Conservation (phyloP, 2,329 filamentous ascomycete species). For the Talaromyces sp. region DNA sequence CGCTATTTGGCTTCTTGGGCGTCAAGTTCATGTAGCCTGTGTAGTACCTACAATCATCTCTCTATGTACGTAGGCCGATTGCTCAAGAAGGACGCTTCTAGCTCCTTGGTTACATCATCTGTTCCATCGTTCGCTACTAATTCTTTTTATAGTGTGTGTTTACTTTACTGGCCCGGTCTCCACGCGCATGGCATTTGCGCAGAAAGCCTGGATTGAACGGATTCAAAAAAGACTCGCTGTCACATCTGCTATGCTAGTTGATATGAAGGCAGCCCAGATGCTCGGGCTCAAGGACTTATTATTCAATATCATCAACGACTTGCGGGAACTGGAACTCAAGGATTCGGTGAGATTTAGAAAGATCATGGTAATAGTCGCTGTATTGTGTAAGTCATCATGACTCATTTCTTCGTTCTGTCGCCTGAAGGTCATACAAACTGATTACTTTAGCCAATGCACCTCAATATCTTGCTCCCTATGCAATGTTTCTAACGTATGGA, state of each 20-base stretch:
- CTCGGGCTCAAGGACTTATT: conserved; percentile 47
- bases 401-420: neutral
- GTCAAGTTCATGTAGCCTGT: conserved; percentile 45
- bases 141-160: neutral
- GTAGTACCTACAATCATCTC: conserved; percentile 38
- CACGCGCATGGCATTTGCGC: neutral
- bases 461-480: conserved; percentile 28
- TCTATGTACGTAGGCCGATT: neutral
- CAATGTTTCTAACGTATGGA: conserved; percentile 26
- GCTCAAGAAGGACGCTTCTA: neutral
- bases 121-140: neutral
- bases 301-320: conserved; percentile 36
- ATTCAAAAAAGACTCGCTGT: conserved; percentile 8
- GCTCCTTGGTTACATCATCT: neutral
- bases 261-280: conserved; percentile 51
- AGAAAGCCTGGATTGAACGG: conserved; percentile 14
- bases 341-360: conserved; percentile 8
- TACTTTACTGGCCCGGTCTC: conserved; percentile 12
- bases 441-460: neutral
- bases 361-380: conserved; percentile 1
- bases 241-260: conserved; percentile 31
- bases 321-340: conserved; percentile 39
- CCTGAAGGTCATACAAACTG: neutral
- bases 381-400: conserved; percentile 5
- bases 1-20: conserved; percentile 45